Base-by-base conservation (phyloP, 108 stramenopile species). In the Nitzschia sp. region DNA sequence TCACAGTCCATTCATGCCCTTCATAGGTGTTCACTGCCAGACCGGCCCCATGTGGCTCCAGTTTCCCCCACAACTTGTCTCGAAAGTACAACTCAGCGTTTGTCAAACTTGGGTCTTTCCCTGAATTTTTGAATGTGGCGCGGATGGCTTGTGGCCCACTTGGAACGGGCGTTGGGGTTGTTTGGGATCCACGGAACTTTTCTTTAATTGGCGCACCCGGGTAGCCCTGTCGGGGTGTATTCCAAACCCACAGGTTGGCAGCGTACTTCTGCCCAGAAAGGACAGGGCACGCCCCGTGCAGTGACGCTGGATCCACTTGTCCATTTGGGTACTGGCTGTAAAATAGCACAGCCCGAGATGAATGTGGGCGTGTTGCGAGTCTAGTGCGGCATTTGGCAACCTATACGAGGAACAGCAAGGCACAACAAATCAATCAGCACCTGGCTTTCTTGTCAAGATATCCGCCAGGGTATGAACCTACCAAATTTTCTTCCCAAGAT, bases 261-360 rank as follows among this genome's bases (percentile, higher is more conserved):
- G 93, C 90, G 73, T 83, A 90, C 62, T 94, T 91, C 57, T 80
- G 73, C 12, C 79, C 55, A 19, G 19, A 51, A 20, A 82, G 53
- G 14, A 78, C 86, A 65, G 59, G 96, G 86, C 97, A 98, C 26
- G 89, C 97, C 8, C 94, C 96, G 75, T 98, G 97, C 51, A 86
- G 29, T 7, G 83, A 81, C 7, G 41, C 57, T 20, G 67, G 25
- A 73, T 96, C 95, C 0, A 65, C 70, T 12, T 73, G 61, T 22
- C 94, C 94, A 73, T 93, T 91, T 17, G 94, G 89, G 34, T 80
- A 53, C 59, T 93, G 93, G 43, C 79, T 80, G 77, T 96, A 95
- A 70, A 95, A 96, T 42, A 96, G 70, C 12, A 96, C 89, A 17
- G 93, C 91, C 7, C 86, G 72, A 25, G 84, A 82, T 6, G 78